Conservation (phyloP, 805 yeast species). For the Kuraishia hungarica region DNA sequence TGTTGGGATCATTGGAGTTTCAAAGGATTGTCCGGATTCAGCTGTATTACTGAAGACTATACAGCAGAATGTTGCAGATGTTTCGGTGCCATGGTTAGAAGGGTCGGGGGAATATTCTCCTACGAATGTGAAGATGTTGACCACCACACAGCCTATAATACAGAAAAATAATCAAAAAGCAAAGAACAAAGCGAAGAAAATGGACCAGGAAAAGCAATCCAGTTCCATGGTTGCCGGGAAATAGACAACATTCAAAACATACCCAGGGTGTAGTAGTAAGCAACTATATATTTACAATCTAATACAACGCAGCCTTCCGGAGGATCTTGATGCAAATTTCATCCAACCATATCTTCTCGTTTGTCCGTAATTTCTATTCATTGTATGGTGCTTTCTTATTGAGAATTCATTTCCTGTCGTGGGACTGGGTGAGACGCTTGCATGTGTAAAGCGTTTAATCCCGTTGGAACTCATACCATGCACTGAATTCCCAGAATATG, state of each 20-base stretch:
- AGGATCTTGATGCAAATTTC: not conserved
- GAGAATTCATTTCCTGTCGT: not conserved
- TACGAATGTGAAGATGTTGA: conserved; percentile 32
- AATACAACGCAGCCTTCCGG: not conserved
- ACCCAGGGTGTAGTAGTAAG: no score
- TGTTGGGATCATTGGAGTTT: conserved; percentile 26
- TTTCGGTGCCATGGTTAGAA: conserved; percentile 37
- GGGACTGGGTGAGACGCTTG: no score
- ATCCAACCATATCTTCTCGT: not conserved
- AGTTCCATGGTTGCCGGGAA: not conserved
- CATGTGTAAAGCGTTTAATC: no score
- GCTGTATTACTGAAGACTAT: conserved; percentile 11
- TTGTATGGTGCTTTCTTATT: not conserved
- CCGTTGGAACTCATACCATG: no score
- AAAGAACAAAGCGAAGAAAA: conserved; percentile 4
- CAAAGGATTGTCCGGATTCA: conserved; percentile 21
- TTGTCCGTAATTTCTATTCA: not conserved
- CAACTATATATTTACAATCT: not conserved
- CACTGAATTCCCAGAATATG: not conserved
- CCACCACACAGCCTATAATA: conserved; percentile 37
- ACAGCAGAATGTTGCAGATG: conserved; percentile 20
- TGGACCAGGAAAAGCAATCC: not conserved
- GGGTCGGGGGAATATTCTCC: conserved; percentile 23
- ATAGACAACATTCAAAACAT: not conserved
- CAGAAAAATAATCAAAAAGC: conserved; percentile 18